Evolutionary conservation across 2,329 filamentous ascomycete genomes (phyloP).

Genomic region (Shiraia sp.): DNA sequence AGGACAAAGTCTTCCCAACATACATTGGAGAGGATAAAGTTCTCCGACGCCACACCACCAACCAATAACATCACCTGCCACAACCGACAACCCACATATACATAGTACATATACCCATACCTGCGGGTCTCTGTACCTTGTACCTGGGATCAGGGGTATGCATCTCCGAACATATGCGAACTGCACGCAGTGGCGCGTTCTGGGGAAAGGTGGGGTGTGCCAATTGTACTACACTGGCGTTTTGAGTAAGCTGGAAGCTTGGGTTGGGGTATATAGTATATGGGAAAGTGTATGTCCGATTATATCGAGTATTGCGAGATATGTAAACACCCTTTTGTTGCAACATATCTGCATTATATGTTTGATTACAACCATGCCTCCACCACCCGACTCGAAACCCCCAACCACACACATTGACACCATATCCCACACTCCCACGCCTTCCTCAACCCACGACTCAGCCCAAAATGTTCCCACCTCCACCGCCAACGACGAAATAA

Average conservation of each 20-base stretch:
- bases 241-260: background rate
- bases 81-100: conserved; percentile 7
- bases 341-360: too few relatives aligned
- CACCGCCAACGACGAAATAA: conserved; percentile 33
- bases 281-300: too few relatives aligned
- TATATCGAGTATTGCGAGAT: too few relatives aligned
- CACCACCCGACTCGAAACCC: too few relatives aligned
- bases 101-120: conserved; percentile 2
- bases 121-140: background rate
- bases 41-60: conserved; percentile 17
- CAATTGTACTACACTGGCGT: too few relatives aligned
- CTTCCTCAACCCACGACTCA: too few relatives aligned
- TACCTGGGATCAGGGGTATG: conserved; percentile 1
- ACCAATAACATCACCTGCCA: conserved; percentile 14
- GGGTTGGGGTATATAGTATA: conserved; percentile 7
- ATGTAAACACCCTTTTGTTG: too few relatives aligned
- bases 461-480: too few relatives aligned
- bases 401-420: too few relatives aligned
- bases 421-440: too few relatives aligned
- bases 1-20: conserved; percentile 10
- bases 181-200: conserved; percentile 7
- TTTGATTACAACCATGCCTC: too few relatives aligned
- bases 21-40: conserved; percentile 10
- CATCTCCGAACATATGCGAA: conserved; percentile 16
- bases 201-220: background rate